Percentiles rank a stretch among this genome's conserved stretches.
phyloP scores from a whole-genome alignment of 208 protist genomes.

The Phytomonas sp. region DNA sequence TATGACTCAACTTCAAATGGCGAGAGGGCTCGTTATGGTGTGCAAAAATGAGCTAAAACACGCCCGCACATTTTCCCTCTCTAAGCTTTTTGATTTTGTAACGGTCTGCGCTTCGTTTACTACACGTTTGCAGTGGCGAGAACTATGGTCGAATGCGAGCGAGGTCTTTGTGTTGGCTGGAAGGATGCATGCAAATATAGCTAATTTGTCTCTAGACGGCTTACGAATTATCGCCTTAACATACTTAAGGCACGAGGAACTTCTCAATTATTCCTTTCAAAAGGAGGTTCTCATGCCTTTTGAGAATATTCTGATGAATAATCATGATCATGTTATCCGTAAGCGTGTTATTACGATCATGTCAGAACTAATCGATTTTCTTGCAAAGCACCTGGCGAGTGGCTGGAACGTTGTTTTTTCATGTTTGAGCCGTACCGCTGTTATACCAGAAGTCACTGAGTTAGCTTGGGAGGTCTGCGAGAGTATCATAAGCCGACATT shows the following conservation, averaged over 20 bases:
- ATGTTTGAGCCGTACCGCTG: constrained; percentile 63
- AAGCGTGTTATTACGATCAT: constrained; percentile 58
- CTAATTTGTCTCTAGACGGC: constrained; percentile 55
- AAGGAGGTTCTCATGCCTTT: constrained; percentile 78
- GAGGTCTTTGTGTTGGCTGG: constrained; percentile 66
- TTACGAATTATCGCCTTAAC: constrained; percentile 61
- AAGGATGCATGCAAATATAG: constrained; percentile 32
- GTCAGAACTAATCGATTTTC: constrained; percentile 69
- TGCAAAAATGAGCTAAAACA: constrained; percentile 62
- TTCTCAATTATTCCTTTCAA: constrained; percentile 81
- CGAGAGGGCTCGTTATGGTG: constrained; percentile 54
- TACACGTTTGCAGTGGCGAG: constrained; percentile 75
- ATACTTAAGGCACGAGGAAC: constrained; percentile 69
- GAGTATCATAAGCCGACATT: constrained; percentile 45
- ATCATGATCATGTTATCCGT: constrained; percentile 47
- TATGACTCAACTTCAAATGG: constrained; percentile 63
- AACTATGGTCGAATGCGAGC: constrained; percentile 65
- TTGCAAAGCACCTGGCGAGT: constrained; percentile 60
- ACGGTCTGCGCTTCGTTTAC: constrained; percentile 62
- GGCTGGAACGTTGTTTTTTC: constrained; percentile 82
- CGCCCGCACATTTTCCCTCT: constrained; percentile 71
- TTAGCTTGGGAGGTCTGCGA: constrained; percentile 60
- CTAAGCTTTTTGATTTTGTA: constrained; percentile 80
- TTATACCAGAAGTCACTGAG: constrained; percentile 64
- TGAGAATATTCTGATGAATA: constrained; percentile 64